These are phyloP conservation scores for Erucastrum elatum DNA, from an alignment of 345 rosid species.

Conservation along the genomic window DNA sequence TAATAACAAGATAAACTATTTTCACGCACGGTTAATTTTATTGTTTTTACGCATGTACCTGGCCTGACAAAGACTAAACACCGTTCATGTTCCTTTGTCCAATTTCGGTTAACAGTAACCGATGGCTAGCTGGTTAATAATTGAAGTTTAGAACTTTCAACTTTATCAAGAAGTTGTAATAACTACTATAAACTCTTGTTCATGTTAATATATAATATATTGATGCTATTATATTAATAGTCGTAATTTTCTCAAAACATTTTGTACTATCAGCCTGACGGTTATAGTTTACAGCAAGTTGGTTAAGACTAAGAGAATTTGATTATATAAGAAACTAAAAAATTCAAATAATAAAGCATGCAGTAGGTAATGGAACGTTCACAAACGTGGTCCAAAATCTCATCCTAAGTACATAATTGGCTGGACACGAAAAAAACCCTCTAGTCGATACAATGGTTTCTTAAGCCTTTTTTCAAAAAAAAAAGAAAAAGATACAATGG, in stretches of 20 bases:
- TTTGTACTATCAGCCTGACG: not conserved
- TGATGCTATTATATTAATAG: not conserved
- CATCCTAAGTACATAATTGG: slow-evolving; percentile 37
- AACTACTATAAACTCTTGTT: not conserved
- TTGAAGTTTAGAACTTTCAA: slow-evolving; percentile 22
- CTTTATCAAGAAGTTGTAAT: not conserved
- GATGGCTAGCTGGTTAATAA: slow-evolving; percentile 23
- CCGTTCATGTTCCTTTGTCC: slow-evolving; percentile 13
- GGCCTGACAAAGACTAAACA: slow-evolving; percentile 38
- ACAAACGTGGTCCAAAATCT: slow-evolving; percentile 40
- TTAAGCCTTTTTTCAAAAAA: not conserved
- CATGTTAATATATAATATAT: slow-evolving; percentile 2
- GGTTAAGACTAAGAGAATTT: not conserved
- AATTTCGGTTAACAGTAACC: slow-evolving; percentile 23
- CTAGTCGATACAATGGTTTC: slow-evolving; percentile 28
- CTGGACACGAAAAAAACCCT: slow-evolving; percentile 31
- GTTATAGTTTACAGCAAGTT: not conserved
- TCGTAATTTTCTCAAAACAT: not conserved
- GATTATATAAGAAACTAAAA: not conserved
- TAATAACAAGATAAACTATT: not conserved
- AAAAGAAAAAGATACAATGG: slow-evolving; percentile 11
- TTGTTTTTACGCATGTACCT: slow-evolving; percentile 2
- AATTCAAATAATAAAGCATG: slow-evolving; percentile 10
- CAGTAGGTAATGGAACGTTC: slow-evolving; percentile 35
- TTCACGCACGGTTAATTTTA: not conserved